These are phyloP conservation scores for Fusarium vanettenii DNA, from an alignment of 2,329 filamentous ascomycete genomes.

Conservation along the genomic window DNA sequence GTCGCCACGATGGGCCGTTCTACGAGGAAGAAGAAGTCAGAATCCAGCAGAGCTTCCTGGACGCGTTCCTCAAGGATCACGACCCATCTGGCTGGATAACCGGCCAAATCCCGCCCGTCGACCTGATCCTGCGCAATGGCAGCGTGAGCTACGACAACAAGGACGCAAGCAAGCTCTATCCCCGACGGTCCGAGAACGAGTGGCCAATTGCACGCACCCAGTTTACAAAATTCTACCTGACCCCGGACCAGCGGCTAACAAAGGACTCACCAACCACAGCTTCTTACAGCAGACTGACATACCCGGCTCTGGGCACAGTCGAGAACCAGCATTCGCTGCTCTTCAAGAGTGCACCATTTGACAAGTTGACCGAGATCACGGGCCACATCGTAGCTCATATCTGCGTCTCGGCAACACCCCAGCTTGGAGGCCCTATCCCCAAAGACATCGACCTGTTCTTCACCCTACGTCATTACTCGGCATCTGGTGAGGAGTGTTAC, in stretches of 20 bases:
- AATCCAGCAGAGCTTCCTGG: conserved; percentile 73
- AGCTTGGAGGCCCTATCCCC: conserved; percentile 39
- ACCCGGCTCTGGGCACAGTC: no score
- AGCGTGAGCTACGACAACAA: conserved; percentile 73
- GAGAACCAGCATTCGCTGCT: no score
- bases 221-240: no score
- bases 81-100: conserved; percentile 69
- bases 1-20: conserved; percentile 77
- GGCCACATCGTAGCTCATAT: conserved; percentile 74
- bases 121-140: conserved; percentile 70
- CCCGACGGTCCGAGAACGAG: conserved; percentile 65
- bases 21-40: conserved; percentile 77
- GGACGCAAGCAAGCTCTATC: conserved; percentile 62
- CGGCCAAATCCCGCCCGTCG: conserved; percentile 70
- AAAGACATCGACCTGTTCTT: conserved; percentile 72
- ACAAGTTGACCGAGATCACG: conserved; percentile 73
- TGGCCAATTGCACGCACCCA: conserved; percentile 74
- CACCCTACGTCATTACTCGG: conserved; percentile 67
- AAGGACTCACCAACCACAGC: no score
- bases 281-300: no score
- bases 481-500: conserved; percentile 61
- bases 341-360: conserved; percentile 55
- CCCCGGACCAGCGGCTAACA: no score
- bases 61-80: conserved; percentile 76
- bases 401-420: conserved; percentile 69